phyloP scores from a whole-genome alignment of 2,329 filamentous ascomycete genomes.

The Penicillium sp. region DNA sequence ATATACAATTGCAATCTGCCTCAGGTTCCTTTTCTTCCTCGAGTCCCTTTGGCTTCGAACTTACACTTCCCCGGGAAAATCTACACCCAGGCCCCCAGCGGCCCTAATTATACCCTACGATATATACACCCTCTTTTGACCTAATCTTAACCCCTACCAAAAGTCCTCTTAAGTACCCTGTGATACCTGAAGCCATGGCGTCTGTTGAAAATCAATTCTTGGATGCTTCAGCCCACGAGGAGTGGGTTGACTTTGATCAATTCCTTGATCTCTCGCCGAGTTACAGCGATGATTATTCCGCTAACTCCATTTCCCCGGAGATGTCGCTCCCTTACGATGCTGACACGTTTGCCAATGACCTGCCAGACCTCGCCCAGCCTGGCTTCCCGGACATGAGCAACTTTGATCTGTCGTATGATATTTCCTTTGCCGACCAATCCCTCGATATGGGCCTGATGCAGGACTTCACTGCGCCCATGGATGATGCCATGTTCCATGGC shows the following conservation, averaged over 20 bases:
- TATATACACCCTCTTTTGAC: neutral
- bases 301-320: slow-evolving; percentile 33
- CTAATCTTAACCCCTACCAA: neutral
- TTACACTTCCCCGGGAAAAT: neutral
- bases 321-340: slow-evolving; percentile 27
- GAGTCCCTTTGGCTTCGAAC: slow-evolving; percentile 1
- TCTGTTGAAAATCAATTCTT: slow-evolving; percentile 27
- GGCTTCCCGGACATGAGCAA: slow-evolving; percentile 26
- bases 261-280: slow-evolving; percentile 32
- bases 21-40: slow-evolving; percentile 23
- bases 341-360: slow-evolving; percentile 23
- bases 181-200: slow-evolving; percentile 23
- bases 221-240: slow-evolving; percentile 23
- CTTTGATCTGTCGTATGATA: slow-evolving; percentile 22
- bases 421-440: slow-evolving; percentile 15
- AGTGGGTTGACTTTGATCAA: slow-evolving; percentile 37
- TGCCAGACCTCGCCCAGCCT: slow-evolving; percentile 20
- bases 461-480: slow-evolving; percentile 16
- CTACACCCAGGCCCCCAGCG: neutral
- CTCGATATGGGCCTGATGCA: slow-evolving; percentile 19
- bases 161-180: slow-evolving; percentile 1
- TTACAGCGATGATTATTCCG: slow-evolving; percentile 30
- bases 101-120: neutral
- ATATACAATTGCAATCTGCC: slow-evolving; percentile 12
- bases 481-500: slow-evolving; percentile 13